Conservation (phyloP, 768 basidiomycete genomes). For the Termitomyces heimii region DNA sequence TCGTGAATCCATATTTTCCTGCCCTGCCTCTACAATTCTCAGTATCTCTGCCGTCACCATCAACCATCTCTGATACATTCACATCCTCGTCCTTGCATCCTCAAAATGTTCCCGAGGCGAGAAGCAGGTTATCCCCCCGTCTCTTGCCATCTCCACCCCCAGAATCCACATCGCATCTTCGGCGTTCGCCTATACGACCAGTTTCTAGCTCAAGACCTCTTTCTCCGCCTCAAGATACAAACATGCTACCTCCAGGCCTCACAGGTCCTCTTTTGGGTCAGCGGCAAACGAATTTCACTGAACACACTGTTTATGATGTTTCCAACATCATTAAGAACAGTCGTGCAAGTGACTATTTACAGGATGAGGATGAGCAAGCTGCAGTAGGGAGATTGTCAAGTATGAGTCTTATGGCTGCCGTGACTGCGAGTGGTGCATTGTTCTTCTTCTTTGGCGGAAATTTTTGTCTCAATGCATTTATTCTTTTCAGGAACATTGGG, state of each 20-base stretch:
- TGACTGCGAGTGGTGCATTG: slow-evolving; percentile 68
- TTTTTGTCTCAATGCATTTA: slow-evolving; percentile 2
- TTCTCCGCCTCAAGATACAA: slow-evolving; percentile 13
- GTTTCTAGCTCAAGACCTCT: slow-evolving; percentile 7
- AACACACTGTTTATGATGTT: slow-evolving; percentile 1
- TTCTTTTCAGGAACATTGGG: slow-evolving; percentile 42
- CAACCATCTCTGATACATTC: slow-evolving; percentile 16
- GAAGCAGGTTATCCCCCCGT: not conserved
- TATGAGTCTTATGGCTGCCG: slow-evolving; percentile 90
- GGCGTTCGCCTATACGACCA: not conserved
- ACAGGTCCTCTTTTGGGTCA: not conserved
- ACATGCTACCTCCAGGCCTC: not conserved
- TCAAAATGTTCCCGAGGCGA: not conserved
- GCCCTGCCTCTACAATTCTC: slow-evolving; percentile 18
- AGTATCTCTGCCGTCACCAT: slow-evolving; percentile 7
- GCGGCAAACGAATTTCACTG: not conserved
- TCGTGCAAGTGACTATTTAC: slow-evolving; percentile 22
- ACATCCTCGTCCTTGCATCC: slow-evolving; percentile 16
- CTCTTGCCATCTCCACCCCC: slow-evolving; percentile 6
- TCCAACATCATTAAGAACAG: not conserved
- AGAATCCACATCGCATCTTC: not conserved
- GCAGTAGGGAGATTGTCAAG: slow-evolving; percentile 83
- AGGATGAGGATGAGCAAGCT: slow-evolving; percentile 58
- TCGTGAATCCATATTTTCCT: slow-evolving; percentile 52
- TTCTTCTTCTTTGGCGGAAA: slow-evolving; percentile 1